Evolutionary conservation across 1,139 yeast genomes (phyloP), one percentile per base, ranked within the genome.

Genomic region (Pichia inconspicua): DNA sequence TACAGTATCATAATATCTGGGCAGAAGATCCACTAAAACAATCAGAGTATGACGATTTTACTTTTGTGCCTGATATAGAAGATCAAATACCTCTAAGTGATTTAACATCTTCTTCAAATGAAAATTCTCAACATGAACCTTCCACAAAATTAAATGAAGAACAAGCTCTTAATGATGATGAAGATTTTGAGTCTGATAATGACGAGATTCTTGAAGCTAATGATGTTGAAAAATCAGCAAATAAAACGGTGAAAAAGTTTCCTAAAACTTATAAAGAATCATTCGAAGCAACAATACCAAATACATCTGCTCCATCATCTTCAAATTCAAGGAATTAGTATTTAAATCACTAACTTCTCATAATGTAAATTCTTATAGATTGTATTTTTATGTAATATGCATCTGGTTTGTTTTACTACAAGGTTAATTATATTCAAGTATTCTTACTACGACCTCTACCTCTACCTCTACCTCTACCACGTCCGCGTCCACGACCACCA

Each of bases 11-110:
- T 41, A 55, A 58, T 47, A 45, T 55, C 9, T 44, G 48, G 45
- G 45, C 42, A 9, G 58, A 56, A n/a, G 64, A 63, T 46, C 53
- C 53, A 25, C 30, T 50, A 12, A 50, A 48, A 32, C 30, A 38
- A 25, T n/a, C 27, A 6, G 45, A 42, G 17, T 42, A 35, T 27
- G 44, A 47, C 25, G 37, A 19, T 25, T 43, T 40, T 31, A 38
- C 31, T 30, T 17, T 37, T 9, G 42, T 44, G 9, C 19, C 42
- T 14, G 47, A 47, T 34, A 19, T 47, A 9, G 48, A 49, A 34
- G 42, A 25, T 41, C 50, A 49, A 36, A 49, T 49, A 15, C 52
- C 52, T 14, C 40, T 49, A n/a, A 43, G 37, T 34, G 45, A 47
- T 28, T 40, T 49, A 2, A 41, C 40, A 4, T 17, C 40, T 8